phyloP scores from a whole-genome alignment of 257 asterid species.

The Nicotiana paniculata region DNA sequence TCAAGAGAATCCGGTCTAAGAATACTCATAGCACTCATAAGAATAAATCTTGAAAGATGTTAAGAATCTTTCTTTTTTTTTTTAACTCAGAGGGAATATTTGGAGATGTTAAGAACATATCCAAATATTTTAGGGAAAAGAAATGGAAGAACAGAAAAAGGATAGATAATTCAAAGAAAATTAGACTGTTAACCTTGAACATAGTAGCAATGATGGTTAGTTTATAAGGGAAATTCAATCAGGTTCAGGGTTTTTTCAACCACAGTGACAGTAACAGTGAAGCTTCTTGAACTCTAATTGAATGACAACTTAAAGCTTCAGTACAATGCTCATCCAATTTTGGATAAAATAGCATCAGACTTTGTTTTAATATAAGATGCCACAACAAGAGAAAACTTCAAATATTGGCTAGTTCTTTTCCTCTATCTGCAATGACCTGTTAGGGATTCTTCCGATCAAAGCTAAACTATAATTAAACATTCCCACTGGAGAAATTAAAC shows the following conservation, averaged over 20 bases:
- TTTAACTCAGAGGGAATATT: too few species aligned
- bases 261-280: neutral
- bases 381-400: neutral
- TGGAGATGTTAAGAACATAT: too few species aligned
- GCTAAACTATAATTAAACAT: too few species aligned
- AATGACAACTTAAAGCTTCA: neutral
- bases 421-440: neutral
- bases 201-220: neutral
- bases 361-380: neutral
- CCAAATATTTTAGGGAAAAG: neutral
- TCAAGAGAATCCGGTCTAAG: too few species aligned
- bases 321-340: neutral
- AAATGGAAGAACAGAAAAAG: neutral
- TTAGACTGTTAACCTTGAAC: neutral
- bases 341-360: neutral
- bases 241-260: neutral
- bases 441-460: too few species aligned
- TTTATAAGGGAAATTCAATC: neutral
- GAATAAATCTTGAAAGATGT: too few species aligned
- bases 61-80: too few species aligned
- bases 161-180: neutral
- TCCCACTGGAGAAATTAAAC: too few species aligned
- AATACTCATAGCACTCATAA: too few species aligned
- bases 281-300: neutral
- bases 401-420: neutral